Evolutionary conservation across 805 yeast species (phyloP).

Genomic region (Cyberlindnera lachancei): DNA sequence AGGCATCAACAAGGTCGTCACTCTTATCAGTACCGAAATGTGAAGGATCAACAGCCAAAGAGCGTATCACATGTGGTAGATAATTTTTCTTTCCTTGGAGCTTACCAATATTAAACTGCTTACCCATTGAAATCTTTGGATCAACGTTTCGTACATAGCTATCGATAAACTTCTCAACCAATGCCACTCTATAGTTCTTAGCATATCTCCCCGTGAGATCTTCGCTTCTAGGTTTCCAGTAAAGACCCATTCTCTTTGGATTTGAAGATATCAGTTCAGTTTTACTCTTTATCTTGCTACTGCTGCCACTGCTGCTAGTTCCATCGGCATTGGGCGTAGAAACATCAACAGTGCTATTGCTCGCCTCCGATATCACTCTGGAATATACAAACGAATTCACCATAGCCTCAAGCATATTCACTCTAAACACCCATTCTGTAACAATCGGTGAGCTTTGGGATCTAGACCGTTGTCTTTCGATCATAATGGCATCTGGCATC

Average conservation of each 20-base stretch:
- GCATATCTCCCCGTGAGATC: conserved; percentile 5
- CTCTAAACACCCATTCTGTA: conserved; percentile 42
- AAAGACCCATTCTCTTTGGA: conserved; percentile 18
- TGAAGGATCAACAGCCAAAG: not conserved
- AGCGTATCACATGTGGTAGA: not conserved
- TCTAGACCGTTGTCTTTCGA: conserved; percentile 53
- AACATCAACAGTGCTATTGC: too few species aligned
- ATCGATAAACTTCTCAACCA: conserved; percentile 13
- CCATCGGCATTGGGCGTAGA: too few species aligned
- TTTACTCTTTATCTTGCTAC: too few species aligned
- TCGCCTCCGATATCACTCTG: conserved; percentile 1
- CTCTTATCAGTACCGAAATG: conserved; percentile 14
- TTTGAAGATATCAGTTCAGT: conserved; percentile 13
- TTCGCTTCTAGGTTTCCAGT: conserved; percentile 14
- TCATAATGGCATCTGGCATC: conserved; percentile 34
- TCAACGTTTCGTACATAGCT: not conserved
- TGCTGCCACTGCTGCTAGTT: too few species aligned
- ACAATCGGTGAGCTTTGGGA: conserved; percentile 38
- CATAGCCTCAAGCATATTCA: conserved; percentile 49
- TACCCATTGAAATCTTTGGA: not conserved
- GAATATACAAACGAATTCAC: conserved; percentile 25
- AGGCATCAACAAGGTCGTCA: conserved; percentile 21
- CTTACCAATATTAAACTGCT: not conserved
- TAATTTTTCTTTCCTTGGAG: not conserved
- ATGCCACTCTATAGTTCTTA: conserved; percentile 11